Conservation (phyloP, 495 filamentous ascomycete species). For the Choiromyces venosus region DNA sequence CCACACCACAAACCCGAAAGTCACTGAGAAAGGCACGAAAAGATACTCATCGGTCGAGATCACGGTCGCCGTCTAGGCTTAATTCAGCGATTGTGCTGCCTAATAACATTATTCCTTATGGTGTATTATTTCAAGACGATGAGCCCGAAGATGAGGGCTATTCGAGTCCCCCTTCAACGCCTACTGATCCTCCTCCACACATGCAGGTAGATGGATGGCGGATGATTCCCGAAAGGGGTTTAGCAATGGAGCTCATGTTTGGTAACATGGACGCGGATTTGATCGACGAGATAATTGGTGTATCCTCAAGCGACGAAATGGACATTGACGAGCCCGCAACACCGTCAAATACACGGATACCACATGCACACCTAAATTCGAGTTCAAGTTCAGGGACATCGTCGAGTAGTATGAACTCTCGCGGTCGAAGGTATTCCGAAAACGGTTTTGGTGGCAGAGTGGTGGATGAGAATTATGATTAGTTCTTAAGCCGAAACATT, state of each 20-base stretch:
- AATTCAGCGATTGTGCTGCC: conserved; percentile 30
- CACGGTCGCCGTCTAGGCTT: conserved; percentile 16
- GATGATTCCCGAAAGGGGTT: conserved; percentile 19
- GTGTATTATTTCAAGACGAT: conserved; percentile 32
- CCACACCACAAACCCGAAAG: conserved; percentile 21
- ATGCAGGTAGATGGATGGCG: conserved; percentile 18
- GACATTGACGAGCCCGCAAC: conserved; percentile 10
- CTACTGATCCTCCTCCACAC: conserved; percentile 19
- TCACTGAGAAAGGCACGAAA: conserved; percentile 22
- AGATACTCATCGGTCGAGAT: conserved; percentile 20
- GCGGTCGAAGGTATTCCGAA: conserved; percentile 15
- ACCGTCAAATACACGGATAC: conserved; percentile 11
- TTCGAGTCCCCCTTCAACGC: conserved; percentile 29
- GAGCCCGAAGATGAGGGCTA: conserved; percentile 36
- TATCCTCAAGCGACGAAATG: conserved; percentile 29
- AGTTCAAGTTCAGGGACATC: background rate
- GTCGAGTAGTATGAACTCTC: conserved; percentile 3
- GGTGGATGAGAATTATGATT: conserved; percentile 30
- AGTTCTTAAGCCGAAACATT: conserved; percentile 2
- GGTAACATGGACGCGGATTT: conserved; percentile 37
- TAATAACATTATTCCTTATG: conserved; percentile 28
- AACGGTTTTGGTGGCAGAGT: conserved; percentile 30
- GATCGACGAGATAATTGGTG: conserved; percentile 34
- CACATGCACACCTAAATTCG: conserved; percentile 6
- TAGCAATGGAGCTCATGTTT: conserved; percentile 39